phyloP scores from a whole-genome alignment of 306 rosid genomes.

The Cucurbita ficifolia region DNA sequence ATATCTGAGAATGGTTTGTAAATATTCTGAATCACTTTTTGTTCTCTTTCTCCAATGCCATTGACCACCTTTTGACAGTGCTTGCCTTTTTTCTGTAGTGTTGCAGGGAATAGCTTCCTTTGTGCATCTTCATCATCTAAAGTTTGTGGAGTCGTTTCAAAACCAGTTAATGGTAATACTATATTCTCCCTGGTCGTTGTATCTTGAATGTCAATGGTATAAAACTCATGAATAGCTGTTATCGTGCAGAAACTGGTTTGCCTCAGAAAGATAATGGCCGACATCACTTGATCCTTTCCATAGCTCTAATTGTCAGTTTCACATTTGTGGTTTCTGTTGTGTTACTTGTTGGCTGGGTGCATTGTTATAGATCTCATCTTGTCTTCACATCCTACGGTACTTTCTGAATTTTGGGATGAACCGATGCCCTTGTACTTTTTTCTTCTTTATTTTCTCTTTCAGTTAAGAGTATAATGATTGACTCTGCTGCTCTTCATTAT shows the following conservation, averaged over 20 bases:
- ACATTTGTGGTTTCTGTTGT: conserved; percentile 50
- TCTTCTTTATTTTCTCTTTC: background rate
- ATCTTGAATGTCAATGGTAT: background rate
- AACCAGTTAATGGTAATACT: conserved; percentile 57
- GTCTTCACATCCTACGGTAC: conserved; percentile 75
- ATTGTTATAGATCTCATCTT: conserved; percentile 58
- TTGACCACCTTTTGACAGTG: conserved; percentile 9
- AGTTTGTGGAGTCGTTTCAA: conserved; percentile 33
- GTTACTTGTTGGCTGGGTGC: conserved; percentile 62
- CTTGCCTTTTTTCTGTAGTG: conserved; percentile 26
- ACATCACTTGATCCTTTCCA: conserved; percentile 49
- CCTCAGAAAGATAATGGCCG: conserved; percentile 26
- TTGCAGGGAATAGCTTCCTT: conserved; percentile 74
- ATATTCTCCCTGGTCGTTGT: background rate
- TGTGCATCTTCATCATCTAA: conserved; percentile 39
- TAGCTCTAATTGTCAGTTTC: conserved; percentile 59
- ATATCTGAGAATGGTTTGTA: background rate
- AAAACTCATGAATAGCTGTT: background rate
- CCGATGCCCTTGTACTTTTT: background rate
- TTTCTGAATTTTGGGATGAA: conserved; percentile 11
- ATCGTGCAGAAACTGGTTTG: conserved; percentile 40
- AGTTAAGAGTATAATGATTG: background rate
- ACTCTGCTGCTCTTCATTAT: background rate
- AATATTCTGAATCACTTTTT: background rate
- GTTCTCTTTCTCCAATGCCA: background rate